Percentiles rank a stretch among this genome's conserved stretches.
phyloP scores from a whole-genome alignment of 2,329 filamentous ascomycete species.

The Periconia sp. region DNA sequence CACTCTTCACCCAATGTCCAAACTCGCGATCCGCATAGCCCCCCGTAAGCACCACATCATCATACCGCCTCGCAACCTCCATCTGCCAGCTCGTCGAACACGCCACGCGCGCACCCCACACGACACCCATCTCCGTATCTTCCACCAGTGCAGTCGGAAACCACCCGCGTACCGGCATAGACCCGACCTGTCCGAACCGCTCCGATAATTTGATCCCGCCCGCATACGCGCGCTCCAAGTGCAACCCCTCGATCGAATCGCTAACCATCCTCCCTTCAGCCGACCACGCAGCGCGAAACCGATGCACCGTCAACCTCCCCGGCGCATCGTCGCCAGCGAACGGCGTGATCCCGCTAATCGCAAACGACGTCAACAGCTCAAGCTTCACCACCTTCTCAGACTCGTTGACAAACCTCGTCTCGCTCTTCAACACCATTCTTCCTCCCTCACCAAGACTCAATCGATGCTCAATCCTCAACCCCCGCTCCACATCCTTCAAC shows the following conservation, averaged over 20 bases:
- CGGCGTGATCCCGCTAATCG: background rate
- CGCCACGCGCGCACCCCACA: conserved; percentile 4
- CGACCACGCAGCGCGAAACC: background rate
- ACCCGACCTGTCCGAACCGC: background rate
- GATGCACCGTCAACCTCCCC: background rate
- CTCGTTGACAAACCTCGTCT: background rate
- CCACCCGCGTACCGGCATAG: conserved; percentile 2
- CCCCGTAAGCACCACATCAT: conserved; percentile 3
- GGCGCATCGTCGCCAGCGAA: background rate
- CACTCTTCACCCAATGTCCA: conserved; percentile 4
- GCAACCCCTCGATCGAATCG: background rate
- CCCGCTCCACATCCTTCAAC: background rate
- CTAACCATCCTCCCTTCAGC: background rate
- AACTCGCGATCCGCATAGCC: conserved; percentile 6
- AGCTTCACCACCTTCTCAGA: background rate
- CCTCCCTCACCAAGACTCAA: background rate
- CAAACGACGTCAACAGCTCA: conserved; percentile 1
- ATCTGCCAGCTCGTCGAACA: conserved; percentile 4
- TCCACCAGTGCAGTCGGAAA: conserved; percentile 4
- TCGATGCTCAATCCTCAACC: background rate
- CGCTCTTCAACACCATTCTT: background rate
- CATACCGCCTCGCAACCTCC: conserved; percentile 4
- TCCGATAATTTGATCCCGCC: background rate
- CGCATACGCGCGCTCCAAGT: background rate
- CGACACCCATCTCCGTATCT: conserved; percentile 1